Conservation (phyloP, 495 filamentous ascomycete genomes). For the Neurospora intermedia region DNA sequence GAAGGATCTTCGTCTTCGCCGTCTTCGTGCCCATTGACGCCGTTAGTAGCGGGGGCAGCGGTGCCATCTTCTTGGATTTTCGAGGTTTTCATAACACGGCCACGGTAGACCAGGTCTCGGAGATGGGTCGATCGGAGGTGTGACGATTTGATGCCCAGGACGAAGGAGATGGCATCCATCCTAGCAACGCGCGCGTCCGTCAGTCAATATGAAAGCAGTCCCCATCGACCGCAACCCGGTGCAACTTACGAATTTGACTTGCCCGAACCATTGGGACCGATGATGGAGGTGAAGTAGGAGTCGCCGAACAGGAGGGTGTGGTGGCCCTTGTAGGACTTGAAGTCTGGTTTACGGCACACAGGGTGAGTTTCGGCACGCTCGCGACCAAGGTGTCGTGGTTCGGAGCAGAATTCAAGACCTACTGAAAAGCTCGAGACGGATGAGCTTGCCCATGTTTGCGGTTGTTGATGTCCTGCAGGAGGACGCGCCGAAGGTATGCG, state of each 20-base stretch:
- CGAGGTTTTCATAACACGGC: slow-evolving; percentile 81
- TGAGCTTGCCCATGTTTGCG: slow-evolving; percentile 64
- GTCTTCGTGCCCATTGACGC: slow-evolving; percentile 39
- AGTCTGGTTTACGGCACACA: slow-evolving; percentile 46
- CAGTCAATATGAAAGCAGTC: neutral
- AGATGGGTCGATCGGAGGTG: slow-evolving; percentile 93
- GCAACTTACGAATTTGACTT: slow-evolving; percentile 93
- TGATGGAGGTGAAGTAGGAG: slow-evolving; percentile 98
- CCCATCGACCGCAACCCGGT: neutral
- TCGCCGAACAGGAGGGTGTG: slow-evolving; percentile 92
- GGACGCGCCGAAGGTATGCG: slow-evolving; percentile 3
- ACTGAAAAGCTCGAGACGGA: slow-evolving; percentile 92
- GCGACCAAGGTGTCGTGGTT: neutral
- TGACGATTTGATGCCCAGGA: slow-evolving; percentile 95
- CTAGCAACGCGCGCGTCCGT: slow-evolving; percentile 30
- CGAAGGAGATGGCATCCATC: slow-evolving; percentile 99
- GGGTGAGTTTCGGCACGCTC: slow-evolving; percentile 5
- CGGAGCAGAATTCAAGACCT: slow-evolving; percentile 22
- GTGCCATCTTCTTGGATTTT: slow-evolving; percentile 83
- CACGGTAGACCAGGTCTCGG: slow-evolving; percentile 90
- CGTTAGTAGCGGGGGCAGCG: slow-evolving; percentile 46
- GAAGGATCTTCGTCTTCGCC: slow-evolving; percentile 49
- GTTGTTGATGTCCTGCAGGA: slow-evolving; percentile 8
- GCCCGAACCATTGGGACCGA: slow-evolving; percentile 97
- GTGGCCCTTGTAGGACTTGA: slow-evolving; percentile 98